These are phyloP conservation scores for Cunninghamia lanceolata DNA, from an alignment of 75 land plant genomes.

Conservation along the genomic window DNA sequence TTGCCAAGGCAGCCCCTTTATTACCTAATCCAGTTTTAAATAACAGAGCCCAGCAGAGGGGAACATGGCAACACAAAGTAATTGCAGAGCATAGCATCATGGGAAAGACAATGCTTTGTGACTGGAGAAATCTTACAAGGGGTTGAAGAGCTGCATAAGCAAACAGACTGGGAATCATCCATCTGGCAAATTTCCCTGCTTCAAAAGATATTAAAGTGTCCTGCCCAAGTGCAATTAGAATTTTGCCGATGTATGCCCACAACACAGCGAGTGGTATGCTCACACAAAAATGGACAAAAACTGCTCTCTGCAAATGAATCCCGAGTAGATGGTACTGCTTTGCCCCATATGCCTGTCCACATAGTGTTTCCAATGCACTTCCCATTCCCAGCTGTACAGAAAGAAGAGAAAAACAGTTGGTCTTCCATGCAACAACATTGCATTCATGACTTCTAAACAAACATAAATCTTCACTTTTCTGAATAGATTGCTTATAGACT, in stretches of 20 bases:
- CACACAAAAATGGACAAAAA: constrained; percentile 39
- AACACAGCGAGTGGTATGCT: constrained; percentile 60
- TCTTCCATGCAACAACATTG: not conserved
- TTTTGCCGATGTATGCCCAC: constrained; percentile 54
- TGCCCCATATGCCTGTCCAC: constrained; percentile 87
- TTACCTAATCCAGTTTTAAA: constrained; percentile 64
- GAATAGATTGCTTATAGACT: too few species aligned
- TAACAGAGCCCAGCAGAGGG: constrained; percentile 65
- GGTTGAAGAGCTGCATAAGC: constrained; percentile 66
- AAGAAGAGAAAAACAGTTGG: not conserved
- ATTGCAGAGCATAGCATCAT: constrained; percentile 54
- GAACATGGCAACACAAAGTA: constrained; percentile 48
- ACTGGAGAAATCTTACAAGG: constrained; percentile 57
- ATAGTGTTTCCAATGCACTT: constrained; percentile 59
- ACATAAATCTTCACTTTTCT: not conserved
- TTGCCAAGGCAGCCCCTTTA: constrained; percentile 78
- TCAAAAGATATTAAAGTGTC: constrained; percentile 45
- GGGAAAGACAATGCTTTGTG: constrained; percentile 77
- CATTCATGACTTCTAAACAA: not conserved
- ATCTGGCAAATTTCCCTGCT: constrained; percentile 60
- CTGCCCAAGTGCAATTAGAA: constrained; percentile 58
- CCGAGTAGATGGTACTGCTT: constrained; percentile 75
- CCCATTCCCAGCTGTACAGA: not conserved
- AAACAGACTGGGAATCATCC: constrained; percentile 69
- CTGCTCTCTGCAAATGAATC: constrained; percentile 63